phyloP scores from a whole-genome alignment of 208 protist genomes.

The Trypanosoma vivax region DNA sequence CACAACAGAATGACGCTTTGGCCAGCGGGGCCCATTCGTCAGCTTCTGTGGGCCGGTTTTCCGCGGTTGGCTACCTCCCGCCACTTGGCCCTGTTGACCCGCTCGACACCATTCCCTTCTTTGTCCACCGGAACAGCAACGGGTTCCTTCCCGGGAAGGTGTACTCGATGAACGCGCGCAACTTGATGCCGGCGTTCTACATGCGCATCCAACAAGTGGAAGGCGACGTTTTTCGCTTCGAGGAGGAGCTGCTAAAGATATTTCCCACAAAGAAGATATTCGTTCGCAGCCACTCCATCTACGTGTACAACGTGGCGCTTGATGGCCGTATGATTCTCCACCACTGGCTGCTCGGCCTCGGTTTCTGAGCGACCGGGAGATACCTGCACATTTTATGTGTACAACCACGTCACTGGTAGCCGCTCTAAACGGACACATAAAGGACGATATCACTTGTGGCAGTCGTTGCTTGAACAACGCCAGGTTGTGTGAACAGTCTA shows the following conservation, averaged over 20 bases:
- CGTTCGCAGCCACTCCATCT: constrained; percentile 55
- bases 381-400: background rate
- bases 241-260: constrained; percentile 88
- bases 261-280: constrained; percentile 89
- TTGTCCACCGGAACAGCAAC: constrained; percentile 76
- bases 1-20: background rate
- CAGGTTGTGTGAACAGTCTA: no score
- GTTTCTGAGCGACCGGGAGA: constrained; percentile 47
- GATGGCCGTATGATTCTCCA: constrained; percentile 68
- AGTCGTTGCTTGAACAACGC: no score
- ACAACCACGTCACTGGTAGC: constrained; percentile 5
- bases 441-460: background rate
- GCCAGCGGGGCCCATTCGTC: constrained; percentile 29
- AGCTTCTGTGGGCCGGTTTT: constrained; percentile 32
- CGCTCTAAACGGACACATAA: background rate
- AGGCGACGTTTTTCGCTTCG: constrained; percentile 74
- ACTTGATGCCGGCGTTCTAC: constrained; percentile 71
- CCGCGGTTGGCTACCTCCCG: constrained; percentile 59
- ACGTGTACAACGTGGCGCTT: constrained; percentile 77
- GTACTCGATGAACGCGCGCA: constrained; percentile 60
- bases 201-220: constrained; percentile 62
- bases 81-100: constrained; percentile 75
- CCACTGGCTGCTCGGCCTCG: constrained; percentile 82
- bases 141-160: constrained; percentile 67
- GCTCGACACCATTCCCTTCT: constrained; percentile 74